Conservation (phyloP, 805 yeast genomes). For the Zygosaccharomyces rouxii region DNA sequence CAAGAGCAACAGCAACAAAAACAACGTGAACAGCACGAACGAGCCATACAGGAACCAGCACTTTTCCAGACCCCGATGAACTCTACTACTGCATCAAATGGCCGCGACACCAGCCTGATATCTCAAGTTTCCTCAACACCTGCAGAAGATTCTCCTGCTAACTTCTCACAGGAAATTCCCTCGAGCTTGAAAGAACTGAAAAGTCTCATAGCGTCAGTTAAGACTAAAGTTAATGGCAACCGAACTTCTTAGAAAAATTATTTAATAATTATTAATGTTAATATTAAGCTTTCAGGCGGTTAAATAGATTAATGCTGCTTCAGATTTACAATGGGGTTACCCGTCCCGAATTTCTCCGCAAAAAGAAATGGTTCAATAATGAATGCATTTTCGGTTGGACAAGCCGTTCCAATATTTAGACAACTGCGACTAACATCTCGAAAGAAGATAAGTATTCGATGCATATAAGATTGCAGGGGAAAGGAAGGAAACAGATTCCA, state of each 20-base stretch:
- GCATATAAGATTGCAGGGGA: neutral
- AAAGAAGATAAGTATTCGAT: neutral
- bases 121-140: conserved; percentile 1
- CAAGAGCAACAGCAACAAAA: neutral
- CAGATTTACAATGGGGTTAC: conserved; percentile 8
- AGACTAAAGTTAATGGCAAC: conserved; percentile 19
- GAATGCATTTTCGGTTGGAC: neutral
- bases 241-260: neutral
- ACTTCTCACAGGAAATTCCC: conserved; percentile 4
- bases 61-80: conserved; percentile 23
- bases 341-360: conserved; percentile 4
- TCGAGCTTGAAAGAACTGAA: conserved; percentile 21
- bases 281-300: neutral
- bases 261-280: neutral
- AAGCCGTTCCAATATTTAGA: conserved; percentile 1
- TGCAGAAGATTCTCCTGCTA: neutral
- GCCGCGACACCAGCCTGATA: neutral
- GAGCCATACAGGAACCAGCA: conserved; percentile 10
- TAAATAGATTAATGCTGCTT: neutral
- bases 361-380: neutral
- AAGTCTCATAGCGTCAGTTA: conserved; percentile 28
- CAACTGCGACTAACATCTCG: neutral
- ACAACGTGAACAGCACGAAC: neutral
- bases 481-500: neutral
- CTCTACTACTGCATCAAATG: conserved; percentile 9